Evolutionary conservation across 2,329 filamentous ascomycete species (phyloP).

Genomic region (Fusarium nematophilum): DNA sequence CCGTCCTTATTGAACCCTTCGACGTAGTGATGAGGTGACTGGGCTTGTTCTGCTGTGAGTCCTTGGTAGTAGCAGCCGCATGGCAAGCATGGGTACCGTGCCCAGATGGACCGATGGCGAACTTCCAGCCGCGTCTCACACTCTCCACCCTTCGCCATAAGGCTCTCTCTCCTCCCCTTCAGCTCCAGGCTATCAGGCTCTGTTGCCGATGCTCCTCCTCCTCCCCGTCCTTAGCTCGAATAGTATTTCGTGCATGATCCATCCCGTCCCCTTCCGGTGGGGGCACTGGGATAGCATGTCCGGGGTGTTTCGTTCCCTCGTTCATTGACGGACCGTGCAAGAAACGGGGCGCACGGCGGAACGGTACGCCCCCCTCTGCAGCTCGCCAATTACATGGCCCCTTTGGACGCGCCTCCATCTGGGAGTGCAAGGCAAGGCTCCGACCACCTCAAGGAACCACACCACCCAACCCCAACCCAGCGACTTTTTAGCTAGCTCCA

Average conservation of each 20-base stretch:
- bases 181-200: background rate
- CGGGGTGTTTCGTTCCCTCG: slow-evolving; percentile 26
- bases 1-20: background rate
- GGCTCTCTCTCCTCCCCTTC: slow-evolving; percentile 13
- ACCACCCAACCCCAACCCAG: slow-evolving; percentile 41
- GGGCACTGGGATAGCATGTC: slow-evolving; percentile 18
- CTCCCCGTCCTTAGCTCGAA: slow-evolving; percentile 21
- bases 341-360: slow-evolving; percentile 30
- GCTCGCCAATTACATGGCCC: slow-evolving; percentile 50
- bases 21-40: background rate
- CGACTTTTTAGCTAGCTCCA: slow-evolving; percentile 34
- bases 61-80: background rate
- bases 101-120: slow-evolving; percentile 23
- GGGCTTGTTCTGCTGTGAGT: background rate
- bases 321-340: slow-evolving; percentile 34
- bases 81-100: slow-evolving; percentile 9
- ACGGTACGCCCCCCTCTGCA: slow-evolving; percentile 33
- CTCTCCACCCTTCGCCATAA: slow-evolving; percentile 16
- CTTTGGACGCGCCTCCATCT: slow-evolving; percentile 20
- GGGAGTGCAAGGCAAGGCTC: slow-evolving; percentile 30
- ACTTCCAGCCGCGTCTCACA: slow-evolving; percentile 27
- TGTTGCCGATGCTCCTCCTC: background rate
- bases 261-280: slow-evolving; percentile 31
- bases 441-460: slow-evolving; percentile 34
- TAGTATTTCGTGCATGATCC: slow-evolving; percentile 37